Evolutionary conservation across 2,329 filamentous ascomycete species (phyloP).

Genomic region (Exophiala viscosa): DNA sequence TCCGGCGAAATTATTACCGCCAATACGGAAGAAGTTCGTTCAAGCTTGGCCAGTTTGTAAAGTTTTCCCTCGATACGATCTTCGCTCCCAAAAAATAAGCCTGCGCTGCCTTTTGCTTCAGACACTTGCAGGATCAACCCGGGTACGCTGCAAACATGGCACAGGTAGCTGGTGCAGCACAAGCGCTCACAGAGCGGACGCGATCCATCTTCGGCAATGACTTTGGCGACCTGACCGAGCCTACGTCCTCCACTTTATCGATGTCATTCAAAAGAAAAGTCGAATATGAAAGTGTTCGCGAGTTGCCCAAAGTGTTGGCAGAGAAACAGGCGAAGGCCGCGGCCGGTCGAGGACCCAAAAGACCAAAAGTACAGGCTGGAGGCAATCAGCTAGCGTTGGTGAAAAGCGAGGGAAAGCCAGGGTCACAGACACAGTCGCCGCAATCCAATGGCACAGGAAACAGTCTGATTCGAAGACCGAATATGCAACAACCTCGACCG

Average conservation of each 20-base stretch:
- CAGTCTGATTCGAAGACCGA: conserved; percentile 58
- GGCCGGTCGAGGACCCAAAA: conserved; percentile 61
- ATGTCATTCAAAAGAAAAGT: conserved; percentile 44
- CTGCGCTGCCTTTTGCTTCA: no score
- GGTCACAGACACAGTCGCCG: conserved; percentile 39
- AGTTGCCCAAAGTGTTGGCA: conserved; percentile 72
- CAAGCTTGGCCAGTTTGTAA: background rate
- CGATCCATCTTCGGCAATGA: conserved; percentile 47
- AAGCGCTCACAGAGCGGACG: conserved; percentile 42
- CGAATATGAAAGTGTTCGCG: conserved; percentile 75
- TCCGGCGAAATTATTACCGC: background rate
- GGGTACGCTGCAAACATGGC: background rate
- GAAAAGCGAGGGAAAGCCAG: conserved; percentile 38
- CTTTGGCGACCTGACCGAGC: conserved; percentile 44
- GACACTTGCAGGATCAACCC: no score
- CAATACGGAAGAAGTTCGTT: background rate
- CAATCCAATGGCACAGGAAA: conserved; percentile 38
- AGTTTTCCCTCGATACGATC: no score
- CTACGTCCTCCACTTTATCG: conserved; percentile 37
- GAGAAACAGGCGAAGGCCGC: conserved; percentile 69
- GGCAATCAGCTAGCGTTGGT: conserved; percentile 65
- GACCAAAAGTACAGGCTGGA: conserved; percentile 53
- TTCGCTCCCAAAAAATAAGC: no score
- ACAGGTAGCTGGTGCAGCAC: conserved; percentile 29
- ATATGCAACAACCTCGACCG: conserved; percentile 67